These are phyloP conservation scores for Batrachochytrium dendrobatidis DNA, from an alignment of 371 early-diverging fungal species.

Conservation along the genomic window DNA sequence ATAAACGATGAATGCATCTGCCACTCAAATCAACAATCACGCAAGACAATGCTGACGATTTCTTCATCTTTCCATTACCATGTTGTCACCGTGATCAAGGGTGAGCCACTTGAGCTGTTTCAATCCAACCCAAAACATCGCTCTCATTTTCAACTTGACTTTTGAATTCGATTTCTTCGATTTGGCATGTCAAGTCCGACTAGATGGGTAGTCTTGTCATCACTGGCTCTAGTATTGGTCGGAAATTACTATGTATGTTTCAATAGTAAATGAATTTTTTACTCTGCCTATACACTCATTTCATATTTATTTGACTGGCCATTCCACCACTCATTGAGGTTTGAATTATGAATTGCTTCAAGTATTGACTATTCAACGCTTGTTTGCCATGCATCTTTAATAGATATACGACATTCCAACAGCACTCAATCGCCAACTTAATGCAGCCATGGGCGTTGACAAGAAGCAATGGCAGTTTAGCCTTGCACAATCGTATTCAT, in stretches of 20 bases:
- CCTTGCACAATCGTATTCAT: slow-evolving; percentile 28
- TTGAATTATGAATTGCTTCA: not conserved
- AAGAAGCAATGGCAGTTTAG: slow-evolving; percentile 13
- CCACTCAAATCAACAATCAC: too few species aligned
- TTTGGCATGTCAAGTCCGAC: too few species aligned
- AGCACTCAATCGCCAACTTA: slow-evolving; percentile 26
- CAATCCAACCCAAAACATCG: too few species aligned
- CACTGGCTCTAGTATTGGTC: not conserved
- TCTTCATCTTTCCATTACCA: too few species aligned
- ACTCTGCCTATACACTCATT: not conserved
- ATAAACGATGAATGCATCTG: too few species aligned
- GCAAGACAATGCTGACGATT: too few species aligned
- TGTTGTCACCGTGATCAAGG: too few species aligned
- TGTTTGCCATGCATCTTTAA: not conserved
- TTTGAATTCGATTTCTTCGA: too few species aligned
- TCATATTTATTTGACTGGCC: not conserved
- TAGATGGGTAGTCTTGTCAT: slow-evolving; percentile 5
- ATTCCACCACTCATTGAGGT: not conserved
- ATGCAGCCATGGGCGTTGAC: not conserved
- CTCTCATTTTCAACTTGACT: too few species aligned
- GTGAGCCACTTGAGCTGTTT: too few species aligned
- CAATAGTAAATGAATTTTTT: too few species aligned
- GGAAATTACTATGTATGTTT: slow-evolving; percentile 12
- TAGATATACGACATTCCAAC: slow-evolving; percentile 36
- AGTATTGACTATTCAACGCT: not conserved